Conservation (phyloP, 768 basidiomycete genomes). For the Melanogaster broomeanus region DNA sequence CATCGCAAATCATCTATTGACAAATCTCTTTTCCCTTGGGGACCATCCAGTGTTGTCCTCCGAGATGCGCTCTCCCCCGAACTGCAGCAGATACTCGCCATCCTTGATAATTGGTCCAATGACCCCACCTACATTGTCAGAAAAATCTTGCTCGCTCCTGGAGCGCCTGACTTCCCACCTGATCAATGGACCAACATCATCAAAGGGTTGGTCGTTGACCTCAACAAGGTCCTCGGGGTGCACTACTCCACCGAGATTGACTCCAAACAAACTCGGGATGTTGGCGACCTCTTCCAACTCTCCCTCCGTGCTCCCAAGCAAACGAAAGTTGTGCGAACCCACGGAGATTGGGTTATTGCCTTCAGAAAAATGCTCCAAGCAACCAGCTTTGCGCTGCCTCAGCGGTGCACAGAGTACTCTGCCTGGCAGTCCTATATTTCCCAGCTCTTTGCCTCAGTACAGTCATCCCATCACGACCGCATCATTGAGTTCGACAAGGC, state of each 20-base stretch:
- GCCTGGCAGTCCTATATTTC: no score
- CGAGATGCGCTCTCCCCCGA: no score
- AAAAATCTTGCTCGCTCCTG: neutral
- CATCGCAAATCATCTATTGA: no score
- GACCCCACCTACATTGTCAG: conserved; percentile 1
- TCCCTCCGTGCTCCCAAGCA: neutral
- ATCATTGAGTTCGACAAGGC: no score
- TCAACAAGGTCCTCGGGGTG: conserved; percentile 6
- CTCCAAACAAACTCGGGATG: conserved; percentile 1
- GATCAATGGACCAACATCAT: conserved; percentile 14
- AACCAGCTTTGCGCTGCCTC: no score
- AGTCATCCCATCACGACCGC: no score
- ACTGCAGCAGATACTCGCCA: neutral
- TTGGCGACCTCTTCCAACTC: conserved; percentile 9
- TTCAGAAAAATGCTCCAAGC: neutral
- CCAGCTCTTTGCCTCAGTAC: no score
- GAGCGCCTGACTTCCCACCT: conserved; percentile 4
- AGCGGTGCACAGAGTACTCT: neutral
- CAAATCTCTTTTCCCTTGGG: neutral
- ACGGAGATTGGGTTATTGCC: neutral
- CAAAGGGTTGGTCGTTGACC: neutral
- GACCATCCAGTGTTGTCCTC: neutral
- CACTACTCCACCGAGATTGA: neutral
- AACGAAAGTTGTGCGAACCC: neutral
- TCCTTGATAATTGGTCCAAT: neutral